Base-by-base conservation (phyloP, 768 basidiomycete species). In the Thelephora ganbajun region DNA sequence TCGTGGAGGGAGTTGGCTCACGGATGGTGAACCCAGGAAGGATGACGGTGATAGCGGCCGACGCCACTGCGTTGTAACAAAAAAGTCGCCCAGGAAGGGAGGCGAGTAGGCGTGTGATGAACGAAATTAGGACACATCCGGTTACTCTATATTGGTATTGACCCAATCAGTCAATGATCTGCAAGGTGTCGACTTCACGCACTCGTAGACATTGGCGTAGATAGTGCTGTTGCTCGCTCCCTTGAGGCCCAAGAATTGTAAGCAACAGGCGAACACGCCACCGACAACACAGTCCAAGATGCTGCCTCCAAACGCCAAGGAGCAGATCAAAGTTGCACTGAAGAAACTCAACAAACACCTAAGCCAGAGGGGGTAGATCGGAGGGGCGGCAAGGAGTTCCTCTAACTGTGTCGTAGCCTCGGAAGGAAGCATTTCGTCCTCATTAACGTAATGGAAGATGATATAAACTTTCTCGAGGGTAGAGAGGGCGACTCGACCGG, bases 141-240 rank as follows among this genome's bases (percentile, higher is more conserved):
- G 87, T 83, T 57, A 92, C 88, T 61, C 89, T 92, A 36, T 13
- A 36, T 3, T 11, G 43, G 22, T 1, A 41, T 41, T 9, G 22
- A n/a, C 22, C 39, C 39, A 30, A 48, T 20, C 30, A 12, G 11
- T 14, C 20, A 41, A 14, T 3, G 44, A 41, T n/a, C 11, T 16
- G 11, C 39, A 13, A 13, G 6, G n/a, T 22, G 1, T 44, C 18
- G 13, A 34, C 41, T 30, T 5, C 19, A 69, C 88, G 62, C 60
- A 92, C 91, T 94, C 91, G 57, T 92, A 94, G 49, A 93, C 88
- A 57, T 90, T 93, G n/a, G 89, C 88, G 63, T 91, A 93, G 66
- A 88, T 83, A 1, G 85, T 74, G 55, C 83, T 91, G 64, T 85
- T 89, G 54, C 80, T 75, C 3, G 90, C 89, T 7, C 85, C 79